Conservation (phyloP, 2,329 filamentous ascomycete genomes). For the Aspergillus aculeatinus region DNA sequence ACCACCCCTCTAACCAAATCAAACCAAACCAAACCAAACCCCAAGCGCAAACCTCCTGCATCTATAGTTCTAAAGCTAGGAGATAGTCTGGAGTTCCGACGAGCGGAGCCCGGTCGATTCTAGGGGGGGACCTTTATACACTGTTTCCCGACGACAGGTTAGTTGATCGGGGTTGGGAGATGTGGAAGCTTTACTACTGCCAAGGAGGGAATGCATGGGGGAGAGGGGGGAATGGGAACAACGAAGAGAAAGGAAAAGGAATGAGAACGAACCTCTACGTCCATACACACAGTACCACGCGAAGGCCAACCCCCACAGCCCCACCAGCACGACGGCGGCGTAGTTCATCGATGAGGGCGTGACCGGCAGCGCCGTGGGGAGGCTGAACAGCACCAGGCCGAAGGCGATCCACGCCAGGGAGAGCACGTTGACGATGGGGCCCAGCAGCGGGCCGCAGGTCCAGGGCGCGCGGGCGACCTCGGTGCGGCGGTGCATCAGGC, state of each 20-base stretch:
- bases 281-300: constrained; percentile 55
- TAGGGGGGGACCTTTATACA: constrained; percentile 34
- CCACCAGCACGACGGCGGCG: constrained; percentile 57
- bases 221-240: too few species aligned
- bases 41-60: not conserved
- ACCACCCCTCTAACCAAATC: too few species aligned
- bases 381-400: constrained; percentile 55
- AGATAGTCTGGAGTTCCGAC: too few species aligned
- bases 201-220: too few species aligned
- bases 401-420: constrained; percentile 54
- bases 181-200: too few species aligned
- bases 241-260: not conserved
- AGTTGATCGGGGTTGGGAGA: not conserved
- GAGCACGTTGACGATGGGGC: constrained; percentile 47
- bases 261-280: constrained; percentile 46
- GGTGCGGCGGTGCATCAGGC: constrained; percentile 46
- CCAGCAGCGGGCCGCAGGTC: constrained; percentile 48
- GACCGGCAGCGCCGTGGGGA: constrained; percentile 55
- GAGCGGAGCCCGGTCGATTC: not conserved
- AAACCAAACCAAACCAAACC: too few species aligned
- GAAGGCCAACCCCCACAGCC: constrained; percentile 53
- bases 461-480: constrained; percentile 52
- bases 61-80: too few species aligned
- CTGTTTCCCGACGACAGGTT: not conserved
- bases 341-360: constrained; percentile 57